Evolutionary conservation across 2,329 filamentous ascomycete genomes (phyloP).

Genomic region (Verticillium dahliae): DNA sequence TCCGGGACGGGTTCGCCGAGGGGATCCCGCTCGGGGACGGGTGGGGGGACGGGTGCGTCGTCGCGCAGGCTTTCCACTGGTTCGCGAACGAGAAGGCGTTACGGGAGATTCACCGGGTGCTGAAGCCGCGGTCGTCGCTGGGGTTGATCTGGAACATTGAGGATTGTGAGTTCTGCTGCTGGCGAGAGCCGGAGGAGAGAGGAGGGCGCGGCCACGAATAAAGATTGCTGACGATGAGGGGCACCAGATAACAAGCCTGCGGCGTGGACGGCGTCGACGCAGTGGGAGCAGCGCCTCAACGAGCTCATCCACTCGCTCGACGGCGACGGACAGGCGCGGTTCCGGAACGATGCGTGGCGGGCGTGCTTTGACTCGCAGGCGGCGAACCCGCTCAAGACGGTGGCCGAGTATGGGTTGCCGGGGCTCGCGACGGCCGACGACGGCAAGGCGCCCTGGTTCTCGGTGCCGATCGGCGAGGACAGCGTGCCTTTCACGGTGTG

Average conservation of each 20-base stretch:
- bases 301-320: conserved; percentile 48
- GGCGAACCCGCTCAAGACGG: conserved; percentile 42
- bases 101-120: conserved; percentile 58
- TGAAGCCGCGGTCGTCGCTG: conserved; percentile 53
- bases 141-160: conserved; percentile 71
- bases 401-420: conserved; percentile 31
- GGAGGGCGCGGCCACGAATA: too few species aligned
- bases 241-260: conserved; percentile 55
- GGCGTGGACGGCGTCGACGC: conserved; percentile 45
- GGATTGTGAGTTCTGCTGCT: conserved; percentile 46
- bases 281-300: conserved; percentile 58
- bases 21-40: conserved; percentile 47
- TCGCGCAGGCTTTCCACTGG: conserved; percentile 59
- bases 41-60: conserved; percentile 59
- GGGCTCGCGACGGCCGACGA: conserved; percentile 6
- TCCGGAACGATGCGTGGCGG: conserved; percentile 59
- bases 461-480: conserved; percentile 53
- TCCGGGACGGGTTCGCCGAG: conserved; percentile 51
- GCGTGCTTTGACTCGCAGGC: conserved; percentile 56
- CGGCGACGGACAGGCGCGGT: conserved; percentile 53
- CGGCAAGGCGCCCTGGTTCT: conserved; percentile 41
- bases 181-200: conserved; percentile 3
- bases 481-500: conserved; percentile 50
- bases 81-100: conserved; percentile 60
- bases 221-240: neutral